Conservation (phyloP, 1,139 yeast genomes). For the Wickerhamiella pararugosa region DNA sequence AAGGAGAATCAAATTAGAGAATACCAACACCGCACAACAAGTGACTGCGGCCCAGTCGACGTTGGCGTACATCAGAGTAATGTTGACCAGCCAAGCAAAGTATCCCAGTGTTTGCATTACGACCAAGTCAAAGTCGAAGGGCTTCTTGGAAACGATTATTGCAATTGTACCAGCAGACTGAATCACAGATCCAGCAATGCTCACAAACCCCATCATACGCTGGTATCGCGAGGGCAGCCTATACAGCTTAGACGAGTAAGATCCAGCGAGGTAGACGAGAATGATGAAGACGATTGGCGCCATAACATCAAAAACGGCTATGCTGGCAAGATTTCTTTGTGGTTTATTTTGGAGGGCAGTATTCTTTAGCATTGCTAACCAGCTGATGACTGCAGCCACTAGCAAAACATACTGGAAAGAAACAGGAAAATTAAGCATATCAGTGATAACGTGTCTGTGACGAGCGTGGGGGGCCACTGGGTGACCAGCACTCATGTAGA, state of each 20-base stretch:
- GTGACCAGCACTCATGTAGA: constrained; percentile 2
- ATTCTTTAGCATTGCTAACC: neutral
- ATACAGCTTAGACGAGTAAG: no score
- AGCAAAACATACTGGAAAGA: neutral
- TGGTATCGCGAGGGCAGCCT: neutral
- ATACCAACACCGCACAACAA: neutral
- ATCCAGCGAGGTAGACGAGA: neutral
- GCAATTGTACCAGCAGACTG: neutral
- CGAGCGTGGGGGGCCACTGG: neutral
- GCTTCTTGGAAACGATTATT: neutral
- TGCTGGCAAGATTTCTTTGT: neutral
- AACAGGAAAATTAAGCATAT: constrained; percentile 1
- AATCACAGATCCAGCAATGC: neutral
- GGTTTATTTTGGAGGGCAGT: neutral
- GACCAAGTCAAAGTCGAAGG: constrained; percentile 1
- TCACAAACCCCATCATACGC: constrained; percentile 1
- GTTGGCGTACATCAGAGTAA: constrained; percentile 3
- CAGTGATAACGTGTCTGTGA: constrained; percentile 6
- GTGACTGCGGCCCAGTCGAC: constrained; percentile 4
- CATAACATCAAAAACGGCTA: neutral
- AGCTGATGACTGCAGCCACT: neutral
- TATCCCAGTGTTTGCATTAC: constrained; percentile 4
- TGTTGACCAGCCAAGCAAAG: constrained; percentile 1
- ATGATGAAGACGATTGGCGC: neutral
- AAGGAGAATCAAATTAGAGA: neutral